Evolutionary conservation across 179 eudicot species (phyloP).

Genomic region (Actinidia arguta): DNA sequence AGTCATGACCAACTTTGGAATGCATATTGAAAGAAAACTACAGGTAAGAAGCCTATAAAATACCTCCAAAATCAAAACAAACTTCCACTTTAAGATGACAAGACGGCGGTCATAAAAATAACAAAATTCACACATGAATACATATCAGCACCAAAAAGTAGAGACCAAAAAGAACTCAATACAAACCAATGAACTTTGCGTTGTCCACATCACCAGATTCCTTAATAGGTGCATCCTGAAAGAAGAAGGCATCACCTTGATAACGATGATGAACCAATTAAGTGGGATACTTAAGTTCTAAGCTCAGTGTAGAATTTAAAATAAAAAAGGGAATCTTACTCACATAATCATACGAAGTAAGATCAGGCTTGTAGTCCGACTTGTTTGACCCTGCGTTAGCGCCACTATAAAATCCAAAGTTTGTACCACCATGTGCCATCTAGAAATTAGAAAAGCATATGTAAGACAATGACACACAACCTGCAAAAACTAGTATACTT

Average conservation of each 20-base stretch:
- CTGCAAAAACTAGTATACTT: slow-evolving; percentile 18
- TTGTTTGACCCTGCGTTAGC: slow-evolving; percentile 81
- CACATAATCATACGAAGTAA: slow-evolving; percentile 98
- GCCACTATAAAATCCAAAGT: slow-evolving; percentile 93
- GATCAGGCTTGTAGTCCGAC: slow-evolving; percentile 91
- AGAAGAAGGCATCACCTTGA: slow-evolving; percentile 15
- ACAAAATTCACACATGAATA: background rate
- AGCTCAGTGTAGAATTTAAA: background rate
- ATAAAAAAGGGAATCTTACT: slow-evolving; percentile 38
- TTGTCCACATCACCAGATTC: slow-evolving; percentile 97
- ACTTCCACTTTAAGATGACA: background rate
- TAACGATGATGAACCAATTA: background rate
- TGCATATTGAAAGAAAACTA: slow-evolving; percentile 6
- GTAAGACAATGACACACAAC: slow-evolving; percentile 21
- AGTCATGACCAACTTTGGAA: slow-evolving; percentile 5
- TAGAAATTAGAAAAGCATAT: slow-evolving; percentile 34
- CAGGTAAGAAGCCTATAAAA: slow-evolving; percentile 6
- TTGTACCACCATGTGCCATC: slow-evolving; percentile 99
- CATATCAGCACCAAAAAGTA: background rate
- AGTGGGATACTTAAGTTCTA: background rate
- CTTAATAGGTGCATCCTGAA: slow-evolving; percentile 91
- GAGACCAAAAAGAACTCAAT: background rate
- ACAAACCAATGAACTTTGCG: slow-evolving; percentile 74
- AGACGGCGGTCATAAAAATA: slow-evolving; percentile 7
- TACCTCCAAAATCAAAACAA: background rate